Conservation (phyloP, 192 early-diverging fungal species). For the Dispira simplex region DNA sequence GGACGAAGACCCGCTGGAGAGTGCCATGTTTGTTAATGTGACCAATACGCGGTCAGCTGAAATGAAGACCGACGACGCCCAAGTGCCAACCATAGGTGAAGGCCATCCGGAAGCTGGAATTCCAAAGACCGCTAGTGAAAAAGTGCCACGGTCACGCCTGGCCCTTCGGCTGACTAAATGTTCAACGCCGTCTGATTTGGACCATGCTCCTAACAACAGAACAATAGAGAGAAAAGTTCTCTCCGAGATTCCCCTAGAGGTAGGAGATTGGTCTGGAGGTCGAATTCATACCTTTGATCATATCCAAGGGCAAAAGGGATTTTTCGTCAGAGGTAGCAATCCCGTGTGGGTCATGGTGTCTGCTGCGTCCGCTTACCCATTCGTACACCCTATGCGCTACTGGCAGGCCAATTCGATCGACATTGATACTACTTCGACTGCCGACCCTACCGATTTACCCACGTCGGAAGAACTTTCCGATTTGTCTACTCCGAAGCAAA, state of each 20-base stretch:
- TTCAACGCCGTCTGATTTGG: neutral
- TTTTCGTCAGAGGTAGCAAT: neutral
- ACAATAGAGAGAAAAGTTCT: no score
- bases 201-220: neutral
- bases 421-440: neutral
- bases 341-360: slow-evolving; percentile 2
- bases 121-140: neutral
- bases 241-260: no score
- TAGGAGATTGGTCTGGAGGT: no score
- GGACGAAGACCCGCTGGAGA: neutral
- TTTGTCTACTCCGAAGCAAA: neutral
- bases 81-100: no score
- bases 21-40: neutral
- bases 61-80: no score
- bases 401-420: neutral
- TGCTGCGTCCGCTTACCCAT: neutral
- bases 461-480: slow-evolving; percentile 18
- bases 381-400: neutral
- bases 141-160: neutral
- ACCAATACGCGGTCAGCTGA: no score
- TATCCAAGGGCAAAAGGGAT: neutral
- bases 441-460: slow-evolving; percentile 21
- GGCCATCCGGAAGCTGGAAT: no score
- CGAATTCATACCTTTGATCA: neutral
- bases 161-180: neutral